These are phyloP conservation scores for Euphrasia confusa DNA, from an alignment of 257 asterid species.

Conservation along the genomic window DNA sequence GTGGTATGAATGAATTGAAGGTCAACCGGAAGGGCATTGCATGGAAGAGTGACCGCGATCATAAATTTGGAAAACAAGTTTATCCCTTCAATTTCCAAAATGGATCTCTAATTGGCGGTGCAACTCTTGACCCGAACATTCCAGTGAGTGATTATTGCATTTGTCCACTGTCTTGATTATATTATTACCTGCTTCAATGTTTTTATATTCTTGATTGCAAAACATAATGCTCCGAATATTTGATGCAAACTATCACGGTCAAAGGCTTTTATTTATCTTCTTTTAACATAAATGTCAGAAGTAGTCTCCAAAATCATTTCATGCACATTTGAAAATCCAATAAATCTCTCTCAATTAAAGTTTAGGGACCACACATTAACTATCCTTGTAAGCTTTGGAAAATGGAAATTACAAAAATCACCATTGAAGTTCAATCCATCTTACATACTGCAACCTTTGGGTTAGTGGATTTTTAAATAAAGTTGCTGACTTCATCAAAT, in stretches of 20 bases:
- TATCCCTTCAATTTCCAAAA: constrained; percentile 72
- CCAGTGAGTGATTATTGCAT: constrained; percentile 46
- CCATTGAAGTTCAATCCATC: neutral
- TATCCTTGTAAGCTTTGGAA: no score
- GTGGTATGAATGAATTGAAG: constrained; percentile 45
- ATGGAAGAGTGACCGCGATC: constrained; percentile 78
- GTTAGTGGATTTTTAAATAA: neutral
- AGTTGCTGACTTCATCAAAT: neutral
- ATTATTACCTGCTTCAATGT: constrained; percentile 4
- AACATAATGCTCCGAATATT: constrained; percentile 6
- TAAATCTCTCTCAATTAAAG: no score
- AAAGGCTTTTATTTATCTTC: neutral
- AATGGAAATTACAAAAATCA: neutral
- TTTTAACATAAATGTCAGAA: neutral
- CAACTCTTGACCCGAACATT: constrained; percentile 49
- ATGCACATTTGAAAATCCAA: no score
- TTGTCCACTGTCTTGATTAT: neutral
- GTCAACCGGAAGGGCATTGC: constrained; percentile 63
- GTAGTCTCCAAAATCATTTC: no score
- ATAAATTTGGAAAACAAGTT: constrained; percentile 69
- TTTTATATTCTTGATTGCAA: constrained; percentile 14
- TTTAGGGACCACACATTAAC: no score
- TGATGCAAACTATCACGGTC: neutral
- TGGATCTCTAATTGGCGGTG: constrained; percentile 69
- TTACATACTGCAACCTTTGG: neutral